Evolutionary conservation across 768 basidiomycete species (phyloP).

Genomic region (Pulveroboletus sp.): DNA sequence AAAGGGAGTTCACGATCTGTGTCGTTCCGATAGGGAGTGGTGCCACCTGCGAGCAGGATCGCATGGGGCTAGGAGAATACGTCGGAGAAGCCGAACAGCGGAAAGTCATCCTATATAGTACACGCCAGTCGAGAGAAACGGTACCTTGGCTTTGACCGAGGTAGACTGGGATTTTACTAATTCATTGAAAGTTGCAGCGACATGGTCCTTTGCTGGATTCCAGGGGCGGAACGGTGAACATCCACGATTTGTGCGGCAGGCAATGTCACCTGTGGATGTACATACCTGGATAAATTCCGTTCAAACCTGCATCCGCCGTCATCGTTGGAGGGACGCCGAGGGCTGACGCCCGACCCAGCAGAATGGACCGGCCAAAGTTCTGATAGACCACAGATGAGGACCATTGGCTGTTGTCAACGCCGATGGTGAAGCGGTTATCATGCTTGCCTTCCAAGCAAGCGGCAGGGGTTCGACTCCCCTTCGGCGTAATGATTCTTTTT

Average conservation of each 20-base stretch:
- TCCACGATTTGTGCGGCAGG: not conserved
- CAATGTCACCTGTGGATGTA: not conserved
- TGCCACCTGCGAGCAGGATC: conserved; percentile 61
- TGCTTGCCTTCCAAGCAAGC: conserved; percentile 85
- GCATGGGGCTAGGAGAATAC: conserved; percentile 53
- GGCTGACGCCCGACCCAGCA: not conserved
- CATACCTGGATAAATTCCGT: conserved; percentile 23
- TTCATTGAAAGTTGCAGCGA: conserved; percentile 47
- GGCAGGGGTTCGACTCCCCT: conserved; percentile 78
- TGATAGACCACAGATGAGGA: not conserved
- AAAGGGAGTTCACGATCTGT: conserved; percentile 81
- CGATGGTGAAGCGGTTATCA: conserved; percentile 90
- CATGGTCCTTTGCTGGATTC: conserved; percentile 46
- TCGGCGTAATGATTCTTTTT: conserved; percentile 33
- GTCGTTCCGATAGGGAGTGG: conserved; percentile 65
- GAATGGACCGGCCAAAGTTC: too few relatives aligned
- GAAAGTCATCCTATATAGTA: not conserved
- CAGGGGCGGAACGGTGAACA: not conserved
- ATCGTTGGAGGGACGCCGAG: conserved; percentile 4
- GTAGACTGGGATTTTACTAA: conserved; percentile 47
- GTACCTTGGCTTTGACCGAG: conserved; percentile 50
- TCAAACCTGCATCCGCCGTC: conserved; percentile 3
- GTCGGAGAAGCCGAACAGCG: not conserved
- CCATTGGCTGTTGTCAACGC: conserved; percentile 26
- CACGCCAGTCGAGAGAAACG: not conserved